phyloP scores from a whole-genome alignment of 495 filamentous ascomycete genomes.

The Jackrogersella minutella region DNA sequence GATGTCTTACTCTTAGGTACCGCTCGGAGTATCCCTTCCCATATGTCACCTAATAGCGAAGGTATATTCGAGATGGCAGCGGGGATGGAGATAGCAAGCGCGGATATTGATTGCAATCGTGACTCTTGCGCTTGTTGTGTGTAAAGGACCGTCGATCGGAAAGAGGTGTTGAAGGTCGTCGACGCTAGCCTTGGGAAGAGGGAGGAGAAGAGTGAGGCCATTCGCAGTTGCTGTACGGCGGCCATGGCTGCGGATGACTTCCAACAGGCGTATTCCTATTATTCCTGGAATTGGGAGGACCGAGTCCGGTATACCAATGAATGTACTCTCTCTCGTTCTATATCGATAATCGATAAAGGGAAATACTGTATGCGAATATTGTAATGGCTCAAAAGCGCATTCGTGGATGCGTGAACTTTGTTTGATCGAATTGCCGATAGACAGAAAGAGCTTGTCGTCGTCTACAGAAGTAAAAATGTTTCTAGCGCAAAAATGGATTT shows the following conservation, averaged over 20 bases:
- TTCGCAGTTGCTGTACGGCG: constrained; percentile 50
- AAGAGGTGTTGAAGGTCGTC: constrained; percentile 48
- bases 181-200: constrained; percentile 50
- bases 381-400: background rate
- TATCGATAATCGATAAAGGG: background rate
- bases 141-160: constrained; percentile 50
- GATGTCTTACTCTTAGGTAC: constrained; percentile 99
- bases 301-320: background rate
- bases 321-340: background rate
- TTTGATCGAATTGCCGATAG: background rate
- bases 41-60: constrained; percentile 74
- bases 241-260: constrained; percentile 49
- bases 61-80: constrained; percentile 61
- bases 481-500: constrained; percentile 23
- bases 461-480: constrained; percentile 28
- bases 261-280: background rate
- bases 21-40: constrained; percentile 90
- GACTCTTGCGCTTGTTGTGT: constrained; percentile 47
- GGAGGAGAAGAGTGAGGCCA: constrained; percentile 49
- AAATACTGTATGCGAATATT: background rate
- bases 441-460: constrained; percentile 24
- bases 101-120: constrained; percentile 55
- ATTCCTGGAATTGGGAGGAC: background rate
- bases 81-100: constrained; percentile 58
- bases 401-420: background rate